Conservation (phyloP, 345 rosid genomes). For the Physaria fendleri region DNA sequence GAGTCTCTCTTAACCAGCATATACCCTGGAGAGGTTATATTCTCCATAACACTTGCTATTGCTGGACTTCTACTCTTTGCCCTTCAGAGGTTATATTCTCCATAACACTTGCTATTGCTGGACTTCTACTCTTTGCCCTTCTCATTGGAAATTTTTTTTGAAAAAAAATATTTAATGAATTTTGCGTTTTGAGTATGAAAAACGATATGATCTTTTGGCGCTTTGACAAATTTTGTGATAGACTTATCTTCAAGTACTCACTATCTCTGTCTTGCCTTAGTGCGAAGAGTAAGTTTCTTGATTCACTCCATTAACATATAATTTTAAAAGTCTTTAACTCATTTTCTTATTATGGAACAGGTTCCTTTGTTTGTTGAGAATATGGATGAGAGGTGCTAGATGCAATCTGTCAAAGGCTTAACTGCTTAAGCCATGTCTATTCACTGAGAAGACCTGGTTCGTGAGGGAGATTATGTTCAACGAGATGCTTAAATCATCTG, state of each 20-base stretch:
- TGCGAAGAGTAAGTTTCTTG: slow-evolving; percentile 87
- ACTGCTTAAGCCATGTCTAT: slow-evolving; percentile 75
- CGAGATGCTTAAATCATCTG: slow-evolving; percentile 95
- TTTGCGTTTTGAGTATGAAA: too few species aligned
- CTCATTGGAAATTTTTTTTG: slow-evolving; percentile 94
- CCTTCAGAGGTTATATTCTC: slow-evolving; percentile 78
- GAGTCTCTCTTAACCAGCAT: too few species aligned
- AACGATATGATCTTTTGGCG: too few species aligned
- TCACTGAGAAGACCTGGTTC: slow-evolving; percentile 67
- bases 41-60: slow-evolving; percentile 73
- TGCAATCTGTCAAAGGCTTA: slow-evolving; percentile 90
- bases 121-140: slow-evolving; percentile 89
- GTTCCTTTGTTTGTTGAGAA: slow-evolving; percentile 87
- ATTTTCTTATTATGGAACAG: too few species aligned
- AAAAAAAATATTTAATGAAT: too few species aligned
- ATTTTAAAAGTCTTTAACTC: too few species aligned
- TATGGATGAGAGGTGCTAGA: slow-evolving; percentile 94
- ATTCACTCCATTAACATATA: too few species aligned
- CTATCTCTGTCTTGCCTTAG: slow-evolving; percentile 84
- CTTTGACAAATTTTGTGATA: slow-evolving; percentile 36
- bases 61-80: slow-evolving; percentile 90
- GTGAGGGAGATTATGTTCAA: slow-evolving; percentile 95
- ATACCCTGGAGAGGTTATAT: slow-evolving; percentile 70
- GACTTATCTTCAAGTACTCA: slow-evolving; percentile 94
- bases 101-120: slow-evolving; percentile 67